Evolutionary conservation across 176 grass and related monocot genomes (phyloP), one percentile per base, ranked within the genome.

Genomic region (Thalia dealbata): DNA sequence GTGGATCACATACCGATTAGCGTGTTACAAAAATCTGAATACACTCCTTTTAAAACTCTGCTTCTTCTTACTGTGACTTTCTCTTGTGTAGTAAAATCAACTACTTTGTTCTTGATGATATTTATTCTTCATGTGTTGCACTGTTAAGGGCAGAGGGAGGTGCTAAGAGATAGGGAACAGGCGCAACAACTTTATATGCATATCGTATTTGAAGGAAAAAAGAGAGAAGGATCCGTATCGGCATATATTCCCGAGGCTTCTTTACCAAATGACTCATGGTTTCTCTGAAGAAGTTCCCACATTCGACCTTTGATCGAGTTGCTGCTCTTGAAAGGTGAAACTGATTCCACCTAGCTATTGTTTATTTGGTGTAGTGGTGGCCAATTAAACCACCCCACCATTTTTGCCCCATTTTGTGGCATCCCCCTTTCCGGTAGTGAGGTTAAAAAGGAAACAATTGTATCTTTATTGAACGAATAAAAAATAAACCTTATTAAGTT

Each of bases 181-280:
- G 93, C 93, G 1, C 81, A 82, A 10, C 55, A 43, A 19, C 69
- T 97, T 43, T 97, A 97, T 82, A 74, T 81, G 76, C 45, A 81
- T 97, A 45, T 41, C 76, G 50, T 91, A 91, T 81, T 71, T 97
- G n/a, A 91, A 88, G 83, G 76, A 82, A 65, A 97, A 97, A 69
- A 92, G 95, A 79, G 85, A 88, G 68, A 29, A 80, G 72, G 95
- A 97, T 52, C 87, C 90, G 22, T 97, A 97, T 60, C 91, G 90
- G 81, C 79, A 83, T 76, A 79, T 97, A 84, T 26, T 92, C 21
- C 73, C 81, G 51, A 88, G 95, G 81, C 26, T 91, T 84, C 64
- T 97, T 23, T 97, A 92, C 43, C 84, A 81, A 44, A 79, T 83
- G 51, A 52, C 77, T 52, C 73, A 84, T 82, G 90, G 95, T 54